Conservation (phyloP, 225 moss, liverwort and hornwort genomes). For the Thuidium tamariscinum region DNA sequence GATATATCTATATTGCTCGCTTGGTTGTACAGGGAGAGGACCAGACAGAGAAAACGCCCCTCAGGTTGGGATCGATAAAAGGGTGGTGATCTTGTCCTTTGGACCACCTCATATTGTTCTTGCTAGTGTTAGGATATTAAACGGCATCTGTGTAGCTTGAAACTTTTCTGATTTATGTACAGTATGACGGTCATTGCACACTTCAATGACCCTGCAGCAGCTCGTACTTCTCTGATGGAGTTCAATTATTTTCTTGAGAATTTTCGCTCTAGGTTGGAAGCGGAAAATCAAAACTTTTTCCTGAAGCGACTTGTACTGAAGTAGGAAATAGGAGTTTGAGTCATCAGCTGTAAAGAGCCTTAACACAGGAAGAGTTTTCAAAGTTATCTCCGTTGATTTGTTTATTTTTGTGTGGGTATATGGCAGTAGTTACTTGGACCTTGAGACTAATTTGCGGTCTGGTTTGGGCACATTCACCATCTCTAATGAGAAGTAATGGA, state of each 20-base stretch:
- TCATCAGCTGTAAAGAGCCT: neutral
- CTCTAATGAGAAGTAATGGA: neutral
- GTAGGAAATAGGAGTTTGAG: neutral
- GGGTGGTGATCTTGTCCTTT: neutral
- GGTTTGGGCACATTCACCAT: neutral
- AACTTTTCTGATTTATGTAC: conserved; percentile 13
- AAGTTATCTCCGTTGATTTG: neutral
- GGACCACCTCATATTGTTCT: neutral
- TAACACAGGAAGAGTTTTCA: neutral
- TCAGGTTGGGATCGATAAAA: conserved; percentile 87
- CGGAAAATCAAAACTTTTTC: neutral
- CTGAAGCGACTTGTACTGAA: neutral
- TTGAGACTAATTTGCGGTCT: neutral
- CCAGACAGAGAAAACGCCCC: conserved; percentile 65
- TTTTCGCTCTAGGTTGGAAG: neutral
- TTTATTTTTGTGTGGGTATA: neutral
- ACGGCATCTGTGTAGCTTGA: conserved; percentile 4
- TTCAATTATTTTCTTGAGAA: conserved; percentile 3
- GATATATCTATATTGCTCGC: neutral
- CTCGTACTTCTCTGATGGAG: neutral
- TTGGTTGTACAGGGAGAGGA: conserved; percentile 31
- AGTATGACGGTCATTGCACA: conserved; percentile 9
- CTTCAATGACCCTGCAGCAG: conserved; percentile 11
- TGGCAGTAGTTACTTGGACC: neutral
- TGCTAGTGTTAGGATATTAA: neutral